These are phyloP conservation scores for Mortierella hygrophila DNA, from an alignment of 192 early-diverging fungal species.

Conservation along the genomic window DNA sequence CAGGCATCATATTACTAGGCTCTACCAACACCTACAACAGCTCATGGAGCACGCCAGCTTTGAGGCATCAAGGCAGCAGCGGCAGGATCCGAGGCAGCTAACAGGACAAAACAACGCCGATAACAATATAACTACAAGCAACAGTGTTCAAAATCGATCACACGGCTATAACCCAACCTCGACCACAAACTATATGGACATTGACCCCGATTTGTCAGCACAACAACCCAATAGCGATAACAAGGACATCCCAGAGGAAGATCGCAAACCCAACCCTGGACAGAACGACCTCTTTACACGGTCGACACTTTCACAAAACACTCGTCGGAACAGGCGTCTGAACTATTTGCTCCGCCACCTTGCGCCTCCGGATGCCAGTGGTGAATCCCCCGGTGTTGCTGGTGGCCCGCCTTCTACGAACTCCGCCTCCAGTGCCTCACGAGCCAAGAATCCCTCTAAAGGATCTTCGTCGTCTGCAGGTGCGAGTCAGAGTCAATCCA, in stretches of 20 bases:
- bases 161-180: neutral
- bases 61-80: neutral
- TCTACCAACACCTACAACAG: conserved; percentile 39
- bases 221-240: neutral
- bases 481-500: neutral
- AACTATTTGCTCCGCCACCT: conserved; percentile 54
- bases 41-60: conserved; percentile 26
- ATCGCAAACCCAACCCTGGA: conserved; percentile 21
- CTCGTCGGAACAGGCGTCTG: conserved; percentile 41
- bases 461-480: neutral
- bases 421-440: neutral
- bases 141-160: neutral
- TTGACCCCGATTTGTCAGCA: neutral
- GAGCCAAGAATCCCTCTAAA: neutral
- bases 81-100: neutral
- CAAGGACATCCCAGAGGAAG: conserved; percentile 6
- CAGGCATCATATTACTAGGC: conserved; percentile 32
- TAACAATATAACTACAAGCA: neutral
- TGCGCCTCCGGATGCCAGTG: conserved; percentile 26
- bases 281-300: conserved; percentile 43
- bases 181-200: conserved; percentile 15
- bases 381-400: neutral
- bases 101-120: neutral
- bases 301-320: conserved; percentile 27
- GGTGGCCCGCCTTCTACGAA: neutral